Base-by-base conservation (phyloP, 441 rosid genomes). In the Corymbia calophylla region DNA sequence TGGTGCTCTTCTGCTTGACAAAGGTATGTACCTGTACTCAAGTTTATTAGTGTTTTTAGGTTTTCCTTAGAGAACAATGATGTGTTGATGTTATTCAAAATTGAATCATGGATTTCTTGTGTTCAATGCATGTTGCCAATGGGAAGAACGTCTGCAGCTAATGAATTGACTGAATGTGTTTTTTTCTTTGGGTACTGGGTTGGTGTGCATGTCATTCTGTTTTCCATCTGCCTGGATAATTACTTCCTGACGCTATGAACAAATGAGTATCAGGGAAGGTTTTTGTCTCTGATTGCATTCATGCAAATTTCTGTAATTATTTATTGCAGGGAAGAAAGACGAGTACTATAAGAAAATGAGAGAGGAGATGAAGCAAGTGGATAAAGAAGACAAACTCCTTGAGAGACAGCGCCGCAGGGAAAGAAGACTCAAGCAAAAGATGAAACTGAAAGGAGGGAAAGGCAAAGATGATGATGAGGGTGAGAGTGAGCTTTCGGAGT, bases 361-460 rank as follows among this genome's bases (percentile, higher is more conserved):
- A 92, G 99, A 94, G 87, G 95, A 94, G 91, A 89, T 98, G 95
- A 96, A 94, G 94, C 92, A 87, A 88, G 98, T 91, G 2, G 98
- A 98, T 93, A 92, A 92, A 87, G 99, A 93, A 91, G 99, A 98
- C 93, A 98, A 97, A 93, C 93, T 93, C 88, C 91, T 95, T 49
- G 97, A 96, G 82, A 95, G 91, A 21, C 94, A 94, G 87, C 96
- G 96, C 88, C 97, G 94, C 55, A 93, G 95, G 90, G 99, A 97
- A 88, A 96, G 95, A 91, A 95, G 93, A 86, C 86, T 94, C 53
- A 96, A 96, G 93, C 90, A 94, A 93, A 97, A 95, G 95, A 93
- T 94, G 93, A 97, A 97, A 94, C 60, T 91, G 94, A 96, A 97
- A 95, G 93, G 87, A 90, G 96, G 94, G 55, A 89, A 58, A 35